A percentile compares a stretch with the other conserved stretches of the same genome.
These are phyloP conservation scores for Tuber aestivum DNA, from an alignment of 495 filamentous ascomycete genomes.

Conservation along the genomic window DNA sequence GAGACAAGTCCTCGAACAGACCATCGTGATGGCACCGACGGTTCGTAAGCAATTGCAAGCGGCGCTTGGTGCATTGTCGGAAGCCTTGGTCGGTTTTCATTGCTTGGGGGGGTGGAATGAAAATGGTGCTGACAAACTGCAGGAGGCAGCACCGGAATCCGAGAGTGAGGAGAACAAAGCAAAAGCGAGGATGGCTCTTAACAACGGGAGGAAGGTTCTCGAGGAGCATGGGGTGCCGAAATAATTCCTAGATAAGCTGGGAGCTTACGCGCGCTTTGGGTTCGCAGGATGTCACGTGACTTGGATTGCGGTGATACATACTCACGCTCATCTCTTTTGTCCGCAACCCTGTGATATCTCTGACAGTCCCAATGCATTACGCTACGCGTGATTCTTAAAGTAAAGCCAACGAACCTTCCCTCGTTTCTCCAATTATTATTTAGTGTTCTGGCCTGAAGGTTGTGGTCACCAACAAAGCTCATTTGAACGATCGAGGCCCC, in stretches of 20 bases:
- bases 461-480: background rate
- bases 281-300: background rate
- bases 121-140: background rate
- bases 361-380: background rate
- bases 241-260: background rate
- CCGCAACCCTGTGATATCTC: background rate
- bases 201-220: slow-evolving; percentile 23
- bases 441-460: background rate
- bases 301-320: background rate
- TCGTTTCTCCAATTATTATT: background rate
- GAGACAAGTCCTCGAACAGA: slow-evolving; percentile 73
- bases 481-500: background rate
- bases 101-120: too few relatives aligned
- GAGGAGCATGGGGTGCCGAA: slow-evolving; percentile 14
- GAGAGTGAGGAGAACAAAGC: slow-evolving; percentile 42
- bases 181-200: slow-evolving; percentile 36
- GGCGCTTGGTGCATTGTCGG: slow-evolving; percentile 63
- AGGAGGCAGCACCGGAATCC: slow-evolving; percentile 42
- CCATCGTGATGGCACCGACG: slow-evolving; percentile 67
- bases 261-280: background rate
- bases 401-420: background rate
- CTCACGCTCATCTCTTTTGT: background rate
- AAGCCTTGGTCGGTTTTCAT: slow-evolving; percentile 45
- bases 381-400: background rate
- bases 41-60: slow-evolving; percentile 60